Evolutionary conservation across 73 alveolate genomes (phyloP), one percentile per base, ranked within the genome.

Genomic region (Blepharisma japonicum): DNA sequence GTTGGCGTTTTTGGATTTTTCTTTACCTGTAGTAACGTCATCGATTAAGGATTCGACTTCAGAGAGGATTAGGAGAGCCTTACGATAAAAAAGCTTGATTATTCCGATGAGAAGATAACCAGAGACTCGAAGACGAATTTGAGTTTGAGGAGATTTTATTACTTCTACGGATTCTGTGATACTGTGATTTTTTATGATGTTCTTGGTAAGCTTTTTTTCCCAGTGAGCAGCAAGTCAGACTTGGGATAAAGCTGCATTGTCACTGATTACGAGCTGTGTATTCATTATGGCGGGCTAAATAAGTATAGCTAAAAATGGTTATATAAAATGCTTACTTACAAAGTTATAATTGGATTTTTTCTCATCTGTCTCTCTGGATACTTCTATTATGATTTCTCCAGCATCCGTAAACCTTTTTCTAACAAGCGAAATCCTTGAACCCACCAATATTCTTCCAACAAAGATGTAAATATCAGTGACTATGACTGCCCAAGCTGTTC

Each of bases 161-260:
- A 61, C 47, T 0, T n/a, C 74, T 20, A 61, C 48, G 11, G 74
- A 61, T 25, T 61, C 74, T 20, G 50, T 18, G 14, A 61, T 61
- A 5, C 5, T 39, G 46, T 61, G 74, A 5, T n/a, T 18, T 8
- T 11, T 18, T 14, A 61, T 61, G 18, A 39, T 14, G 5, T 61
- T 61, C 74, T 61, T 61, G 5, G 74, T 20, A 14, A 61, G 74
- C 74, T 25, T 61, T 25, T 61, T 61, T 14, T 61, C 74, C 74
- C 74, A 61, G 23, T 61, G 74, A 61, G 74, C 74, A 61, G 74
- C 74, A 2, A 61, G 74, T 39, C 74, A 61, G 47, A 61, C 74
- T 25, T 39, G 38, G 38, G 18, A 0, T 61, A 61, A 61, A 61
- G 74, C 23, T 25, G 47, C 74, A 25, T 61, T 61, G 14, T n/a